Conservation (phyloP, 2,329 filamentous ascomycete species). For the Dothiorella sarmentorum region DNA sequence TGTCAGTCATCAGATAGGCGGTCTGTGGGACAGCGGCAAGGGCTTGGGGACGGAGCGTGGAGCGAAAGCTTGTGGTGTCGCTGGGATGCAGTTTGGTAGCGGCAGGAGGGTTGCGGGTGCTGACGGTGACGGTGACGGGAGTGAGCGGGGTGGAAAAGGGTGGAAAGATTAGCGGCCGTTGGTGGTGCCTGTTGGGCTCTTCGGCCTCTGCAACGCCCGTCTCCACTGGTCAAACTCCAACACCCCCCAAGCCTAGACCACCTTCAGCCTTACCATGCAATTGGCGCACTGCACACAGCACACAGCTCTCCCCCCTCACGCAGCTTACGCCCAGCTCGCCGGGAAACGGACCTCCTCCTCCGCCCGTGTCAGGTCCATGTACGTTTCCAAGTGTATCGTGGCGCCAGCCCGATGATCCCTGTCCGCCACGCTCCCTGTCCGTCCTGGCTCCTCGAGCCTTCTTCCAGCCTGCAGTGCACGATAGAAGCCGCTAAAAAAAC, state of each 20-base stretch:
- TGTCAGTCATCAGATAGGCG: background rate
- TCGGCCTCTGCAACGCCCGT: background rate
- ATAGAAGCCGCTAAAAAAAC: background rate
- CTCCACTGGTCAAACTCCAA: background rate
- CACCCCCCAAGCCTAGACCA: background rate
- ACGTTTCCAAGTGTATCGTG: background rate
- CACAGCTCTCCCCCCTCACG: background rate
- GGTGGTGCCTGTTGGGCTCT: background rate
- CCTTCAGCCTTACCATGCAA: conserved; percentile 11
- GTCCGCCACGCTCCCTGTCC: background rate
- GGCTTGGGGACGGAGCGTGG: background rate
- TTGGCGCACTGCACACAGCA: background rate
- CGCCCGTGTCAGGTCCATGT: conserved; percentile 1
- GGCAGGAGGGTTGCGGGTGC: too few species aligned
- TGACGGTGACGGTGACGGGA: too few species aligned
- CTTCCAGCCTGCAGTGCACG: background rate
- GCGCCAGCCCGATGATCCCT: background rate
- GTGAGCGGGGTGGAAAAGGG: background rate
- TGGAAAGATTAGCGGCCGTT: background rate
- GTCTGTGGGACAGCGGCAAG: background rate
- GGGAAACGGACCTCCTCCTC: background rate
- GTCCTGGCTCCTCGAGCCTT: background rate
- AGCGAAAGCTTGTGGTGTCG: background rate
- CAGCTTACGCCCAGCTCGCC: conserved; percentile 11
- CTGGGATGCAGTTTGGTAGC: too few species aligned